A percentile compares a stretch with the other conserved stretches of the same genome.
These are phyloP conservation scores for Evernia prunastri DNA, from an alignment of 495 filamentous ascomycete genomes.

Conservation along the genomic window DNA sequence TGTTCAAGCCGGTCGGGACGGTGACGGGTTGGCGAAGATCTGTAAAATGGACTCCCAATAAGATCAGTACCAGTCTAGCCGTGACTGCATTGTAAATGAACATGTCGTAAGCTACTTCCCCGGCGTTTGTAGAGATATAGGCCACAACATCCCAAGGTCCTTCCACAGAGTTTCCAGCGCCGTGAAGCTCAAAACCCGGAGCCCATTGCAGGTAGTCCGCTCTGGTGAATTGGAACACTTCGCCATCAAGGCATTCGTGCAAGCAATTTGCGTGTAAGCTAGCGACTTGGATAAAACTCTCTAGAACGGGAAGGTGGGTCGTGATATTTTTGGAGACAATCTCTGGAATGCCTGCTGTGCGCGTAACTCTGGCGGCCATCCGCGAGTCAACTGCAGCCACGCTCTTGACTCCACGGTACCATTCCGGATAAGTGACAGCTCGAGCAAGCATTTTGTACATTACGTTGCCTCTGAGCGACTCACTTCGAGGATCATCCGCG, in stretches of 20 bases:
- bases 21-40: conserved; percentile 4
- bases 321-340: conserved; percentile 8
- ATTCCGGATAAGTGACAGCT: conserved; percentile 8
- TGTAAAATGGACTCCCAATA: conserved; percentile 10
- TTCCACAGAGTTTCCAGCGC: background rate
- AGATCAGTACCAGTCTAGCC: conserved; percentile 8
- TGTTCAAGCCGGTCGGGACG: background rate
- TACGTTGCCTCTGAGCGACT: conserved; percentile 9
- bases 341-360: conserved; percentile 9
- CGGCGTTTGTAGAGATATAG: background rate
- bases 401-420: conserved; percentile 13
- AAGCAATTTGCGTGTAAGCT: conserved; percentile 11
- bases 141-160: conserved; percentile 12
- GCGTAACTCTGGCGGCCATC: conserved; percentile 5
- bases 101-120: conserved; percentile 13
- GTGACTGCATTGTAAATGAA: conserved; percentile 6
- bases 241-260: conserved; percentile 6
- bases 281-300: conserved; percentile 12
- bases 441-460: conserved; percentile 14
- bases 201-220: conserved; percentile 4
- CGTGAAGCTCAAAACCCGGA: background rate
- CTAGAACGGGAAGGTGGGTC: conserved; percentile 2
- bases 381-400: conserved; percentile 7
- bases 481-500: conserved; percentile 4
- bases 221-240: conserved; percentile 9